A percentile compares a stretch with the other conserved stretches of the same genome.
Conservation (phyloP, 345 rosid genomes). For the Hibiscus tridactylites region DNA sequence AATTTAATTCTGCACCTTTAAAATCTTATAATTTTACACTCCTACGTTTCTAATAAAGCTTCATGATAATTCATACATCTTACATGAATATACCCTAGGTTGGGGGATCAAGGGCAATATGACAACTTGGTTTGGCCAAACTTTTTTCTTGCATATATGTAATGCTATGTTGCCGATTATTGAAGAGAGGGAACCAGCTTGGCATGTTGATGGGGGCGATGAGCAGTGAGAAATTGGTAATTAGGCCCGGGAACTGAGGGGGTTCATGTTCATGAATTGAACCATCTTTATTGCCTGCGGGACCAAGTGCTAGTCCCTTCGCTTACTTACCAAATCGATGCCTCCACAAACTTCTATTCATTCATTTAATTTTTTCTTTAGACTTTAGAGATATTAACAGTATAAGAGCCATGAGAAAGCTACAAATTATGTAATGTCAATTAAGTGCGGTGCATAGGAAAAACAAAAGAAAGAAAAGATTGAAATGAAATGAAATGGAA, state of each 20-base stretch:
- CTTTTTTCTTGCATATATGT: too few species aligned
- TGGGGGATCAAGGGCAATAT: conserved; percentile 18
- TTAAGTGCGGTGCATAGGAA: conserved; percentile 32
- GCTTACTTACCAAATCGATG: background rate
- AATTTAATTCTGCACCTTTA: too few species aligned
- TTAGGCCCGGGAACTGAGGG: background rate
- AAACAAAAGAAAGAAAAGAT: background rate
- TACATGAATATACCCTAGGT: conserved; percentile 12
- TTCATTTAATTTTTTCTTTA: background rate
- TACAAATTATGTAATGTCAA: conserved; percentile 38
- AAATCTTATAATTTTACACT: too few species aligned
- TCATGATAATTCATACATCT: too few species aligned
- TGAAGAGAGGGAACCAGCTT: conserved; percentile 5
- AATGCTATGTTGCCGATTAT: too few species aligned
- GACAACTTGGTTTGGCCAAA: too few species aligned
- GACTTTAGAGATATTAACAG: background rate
- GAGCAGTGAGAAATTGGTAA: conserved; percentile 6
- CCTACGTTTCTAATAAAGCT: too few species aligned
- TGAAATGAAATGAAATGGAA: background rate
- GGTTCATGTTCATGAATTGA: background rate
- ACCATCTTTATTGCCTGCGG: conserved; percentile 25
- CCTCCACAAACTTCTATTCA: conserved; percentile 21
- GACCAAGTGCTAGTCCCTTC: conserved; percentile 27
- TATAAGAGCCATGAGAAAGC: conserved; percentile 39
- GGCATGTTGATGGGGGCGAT: conserved; percentile 16